Percentiles rank a stretch among this genome's conserved stretches.
These are phyloP conservation scores for Aurantiochytrium sp. DNA, from an alignment of 108 stramenopile genomes.

Conservation along the genomic window DNA sequence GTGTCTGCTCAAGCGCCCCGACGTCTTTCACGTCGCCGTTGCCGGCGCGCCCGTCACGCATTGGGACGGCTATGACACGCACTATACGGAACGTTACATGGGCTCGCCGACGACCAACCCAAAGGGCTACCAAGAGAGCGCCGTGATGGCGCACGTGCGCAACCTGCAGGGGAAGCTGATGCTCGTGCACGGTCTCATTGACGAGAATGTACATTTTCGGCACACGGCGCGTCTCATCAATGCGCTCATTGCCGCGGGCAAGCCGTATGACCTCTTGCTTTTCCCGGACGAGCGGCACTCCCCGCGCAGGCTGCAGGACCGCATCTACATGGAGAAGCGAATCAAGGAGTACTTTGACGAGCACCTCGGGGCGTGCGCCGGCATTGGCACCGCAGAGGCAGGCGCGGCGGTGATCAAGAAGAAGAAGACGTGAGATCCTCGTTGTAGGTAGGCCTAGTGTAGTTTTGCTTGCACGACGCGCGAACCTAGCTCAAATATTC, in stretches of 20 bases:
- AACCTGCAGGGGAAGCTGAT: constrained; percentile 77
- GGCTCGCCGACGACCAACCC: constrained; percentile 70
- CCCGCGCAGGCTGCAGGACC: constrained; percentile 74
- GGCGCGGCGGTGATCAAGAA: background rate
- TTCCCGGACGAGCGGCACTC: constrained; percentile 89
- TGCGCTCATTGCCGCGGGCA: constrained; percentile 71
- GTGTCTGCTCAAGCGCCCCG: constrained; percentile 74
- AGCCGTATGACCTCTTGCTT: constrained; percentile 79
- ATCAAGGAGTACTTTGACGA: constrained; percentile 46
- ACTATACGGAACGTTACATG: constrained; percentile 94
- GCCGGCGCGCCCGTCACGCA: constrained; percentile 87
- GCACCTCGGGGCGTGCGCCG: background rate
- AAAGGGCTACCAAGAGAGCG: constrained; percentile 66
- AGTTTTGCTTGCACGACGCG: too few relatives aligned
- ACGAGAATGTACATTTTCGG: constrained; percentile 93
- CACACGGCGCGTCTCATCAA: constrained; percentile 84
- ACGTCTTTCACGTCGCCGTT: constrained; percentile 76
- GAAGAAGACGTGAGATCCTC: too few relatives aligned
- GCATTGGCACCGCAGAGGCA: background rate
- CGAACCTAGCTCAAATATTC: too few relatives aligned
- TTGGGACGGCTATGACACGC: constrained; percentile 93
- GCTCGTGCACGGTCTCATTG: constrained; percentile 85
- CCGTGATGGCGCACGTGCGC: constrained; percentile 68
- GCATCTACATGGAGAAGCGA: constrained; percentile 74
- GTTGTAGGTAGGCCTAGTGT: too few relatives aligned